Evolutionary conservation across 129 eudicot species (phyloP).

Genomic region (Flaveria robusta): DNA sequence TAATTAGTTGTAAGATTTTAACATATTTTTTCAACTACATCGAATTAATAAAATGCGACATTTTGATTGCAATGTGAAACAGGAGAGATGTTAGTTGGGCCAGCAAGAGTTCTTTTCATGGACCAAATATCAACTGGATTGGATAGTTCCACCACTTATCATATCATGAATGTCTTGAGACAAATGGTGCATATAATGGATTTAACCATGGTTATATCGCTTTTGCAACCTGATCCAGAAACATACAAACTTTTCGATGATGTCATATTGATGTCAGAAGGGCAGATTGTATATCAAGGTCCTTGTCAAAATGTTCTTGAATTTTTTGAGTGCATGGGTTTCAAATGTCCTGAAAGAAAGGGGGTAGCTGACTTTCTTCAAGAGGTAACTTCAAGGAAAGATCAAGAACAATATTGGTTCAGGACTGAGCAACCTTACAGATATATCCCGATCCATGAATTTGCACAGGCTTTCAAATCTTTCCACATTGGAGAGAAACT

Average conservation of each 20-base stretch:
- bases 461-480: slow-evolving; percentile 7
- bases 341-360: slow-evolving; percentile 23
- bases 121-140: slow-evolving; percentile 35
- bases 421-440: slow-evolving; percentile 16
- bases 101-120: slow-evolving; percentile 32
- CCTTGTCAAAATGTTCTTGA: slow-evolving; percentile 18
- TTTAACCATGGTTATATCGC: slow-evolving; percentile 32
- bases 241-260: slow-evolving; percentile 26
- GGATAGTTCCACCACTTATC: slow-evolving; percentile 31
- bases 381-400: slow-evolving; percentile 26
- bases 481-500: not conserved
- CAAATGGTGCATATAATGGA: slow-evolving; percentile 30
- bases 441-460: slow-evolving; percentile 11
- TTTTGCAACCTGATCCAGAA: slow-evolving; percentile 32
- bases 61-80: not conserved
- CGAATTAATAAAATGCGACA: not conserved
- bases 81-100: slow-evolving; percentile 34
- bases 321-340: slow-evolving; percentile 21
- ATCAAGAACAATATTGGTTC: slow-evolving; percentile 14
- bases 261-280: slow-evolving; percentile 26
- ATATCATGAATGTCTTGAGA: slow-evolving; percentile 21
- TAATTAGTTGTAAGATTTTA: no score
- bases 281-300: slow-evolving; percentile 31
- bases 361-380: slow-evolving; percentile 33
- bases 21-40: not conserved